These are phyloP conservation scores for Coprinopsis strossmayeri DNA, from an alignment of 768 basidiomycete genomes.

Conservation along the genomic window DNA sequence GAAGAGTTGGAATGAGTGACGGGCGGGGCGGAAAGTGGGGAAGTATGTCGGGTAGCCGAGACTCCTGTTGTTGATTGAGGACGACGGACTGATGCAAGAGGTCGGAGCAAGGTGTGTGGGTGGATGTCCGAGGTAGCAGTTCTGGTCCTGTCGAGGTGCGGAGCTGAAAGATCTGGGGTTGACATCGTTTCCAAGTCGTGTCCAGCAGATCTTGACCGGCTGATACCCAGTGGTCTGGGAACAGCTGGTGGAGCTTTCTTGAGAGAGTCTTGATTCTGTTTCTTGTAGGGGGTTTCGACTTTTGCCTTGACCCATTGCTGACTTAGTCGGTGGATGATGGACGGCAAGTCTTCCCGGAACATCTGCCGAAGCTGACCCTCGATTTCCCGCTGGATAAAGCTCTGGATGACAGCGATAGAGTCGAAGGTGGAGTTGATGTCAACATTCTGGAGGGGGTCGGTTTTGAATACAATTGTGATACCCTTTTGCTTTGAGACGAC, in stretches of 20 bases:
- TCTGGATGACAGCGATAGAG: constrained; percentile 95
- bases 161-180: constrained; percentile 31
- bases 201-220: constrained; percentile 5
- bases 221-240: constrained; percentile 18
- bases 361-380: constrained; percentile 96
- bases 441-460: constrained; percentile 95
- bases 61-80: constrained; percentile 37
- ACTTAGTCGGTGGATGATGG: constrained; percentile 92
- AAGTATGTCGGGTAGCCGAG: constrained; percentile 29
- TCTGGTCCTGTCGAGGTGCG: constrained; percentile 9
- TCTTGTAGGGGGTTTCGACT: constrained; percentile 80
- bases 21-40: constrained; percentile 17
- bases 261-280: constrained; percentile 22
- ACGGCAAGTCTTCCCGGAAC: constrained; percentile 95
- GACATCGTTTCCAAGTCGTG: constrained; percentile 32
- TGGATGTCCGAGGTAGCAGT: constrained; percentile 13
- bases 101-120: constrained; percentile 20
- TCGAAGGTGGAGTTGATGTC: constrained; percentile 98
- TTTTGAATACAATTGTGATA: constrained; percentile 99
- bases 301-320: constrained; percentile 95
- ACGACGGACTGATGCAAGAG: constrained; percentile 18
- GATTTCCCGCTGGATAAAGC: constrained; percentile 96
- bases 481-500: constrained; percentile 98
- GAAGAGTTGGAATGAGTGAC: constrained; percentile 13
- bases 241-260: constrained; percentile 38